Evolutionary conservation across 305 asterid species (phyloP), one percentile per base, ranked within the genome.

Genomic region (Plantago coronopus): DNA sequence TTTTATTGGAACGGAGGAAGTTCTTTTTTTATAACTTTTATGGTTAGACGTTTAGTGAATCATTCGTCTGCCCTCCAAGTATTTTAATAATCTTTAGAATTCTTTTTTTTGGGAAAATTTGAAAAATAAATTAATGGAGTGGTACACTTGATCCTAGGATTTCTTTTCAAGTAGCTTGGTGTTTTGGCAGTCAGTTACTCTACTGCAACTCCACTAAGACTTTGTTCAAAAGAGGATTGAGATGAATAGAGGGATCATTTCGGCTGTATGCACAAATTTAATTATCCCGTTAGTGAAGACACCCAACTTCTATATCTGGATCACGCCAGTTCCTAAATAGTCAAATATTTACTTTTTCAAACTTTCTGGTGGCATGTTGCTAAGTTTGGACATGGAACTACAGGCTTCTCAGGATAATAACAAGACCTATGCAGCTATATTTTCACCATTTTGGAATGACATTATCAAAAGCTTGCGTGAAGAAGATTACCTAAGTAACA

Each of bases 371-470:
- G 50, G 29, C 54, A 44, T 43, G 17, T 49, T 53, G 43, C 66
- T 72, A 68, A 59, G 54, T 64, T 48, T 63, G 70, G 61, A 42
- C 43, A 29, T 58, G 48, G 40, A 47, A 62, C 62, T 43, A 63
- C 81, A 89, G 95, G 58, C 46, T 50, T 60, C 90, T 68, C 81
- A 76, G 57, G 96, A 82, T 65, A 78, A 74, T 63, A 82, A 77
- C 85, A 89, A 87, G 81, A 75, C 78, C 67, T 37, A 73, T 72
- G 96, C 99, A 48, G 93, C 97, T 57, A 73, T 79, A 54, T 94
- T 94, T 76, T 82, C 97, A 60, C 99, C 97, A 57, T 94, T 89
- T 74, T 94, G 99, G 99, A 94, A 94, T 76, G 99, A 87, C 65
- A 89, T 94, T 51, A 83, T 94, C 81, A 89, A 85, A 78, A 81